These are phyloP conservation scores for Echeveria elegans DNA, from an alignment of 164 flowering plant genomes.

Conservation along the genomic window DNA sequence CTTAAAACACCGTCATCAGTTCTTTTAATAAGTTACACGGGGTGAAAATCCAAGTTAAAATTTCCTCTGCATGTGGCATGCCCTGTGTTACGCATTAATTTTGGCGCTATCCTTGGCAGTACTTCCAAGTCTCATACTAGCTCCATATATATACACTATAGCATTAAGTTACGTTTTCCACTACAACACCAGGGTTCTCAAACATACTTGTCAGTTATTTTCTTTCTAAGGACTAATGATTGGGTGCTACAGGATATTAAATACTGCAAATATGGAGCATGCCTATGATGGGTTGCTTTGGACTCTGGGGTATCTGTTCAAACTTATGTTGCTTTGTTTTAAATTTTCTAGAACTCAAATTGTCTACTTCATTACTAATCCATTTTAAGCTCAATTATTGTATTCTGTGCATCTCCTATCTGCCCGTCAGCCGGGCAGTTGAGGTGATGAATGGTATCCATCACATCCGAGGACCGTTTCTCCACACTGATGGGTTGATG, in stretches of 20 bases:
- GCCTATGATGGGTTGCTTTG: constrained; percentile 77
- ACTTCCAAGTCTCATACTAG: not conserved
- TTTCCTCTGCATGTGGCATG: not conserved
- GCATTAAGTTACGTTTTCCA: not conserved
- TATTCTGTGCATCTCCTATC: constrained; percentile 1
- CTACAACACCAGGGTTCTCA: not conserved
- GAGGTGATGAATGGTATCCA: not conserved
- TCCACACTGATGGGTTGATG: not conserved
- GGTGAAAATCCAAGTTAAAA: not conserved
- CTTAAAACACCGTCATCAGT: not conserved
- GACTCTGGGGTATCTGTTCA: constrained; percentile 61
- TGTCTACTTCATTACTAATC: not conserved
- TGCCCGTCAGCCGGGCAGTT: not conserved
- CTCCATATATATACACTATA: not conserved
- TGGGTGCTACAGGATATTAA: constrained; percentile 47
- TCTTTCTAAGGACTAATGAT: not conserved
- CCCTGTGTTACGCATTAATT: no score
- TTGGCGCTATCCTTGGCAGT: not conserved
- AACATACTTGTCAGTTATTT: not conserved
- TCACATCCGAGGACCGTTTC: not conserved
- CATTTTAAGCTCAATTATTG: not conserved
- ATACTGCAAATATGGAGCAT: constrained; percentile 59
- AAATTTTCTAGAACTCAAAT: not conserved
- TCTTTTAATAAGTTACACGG: not conserved
- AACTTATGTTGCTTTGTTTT: not conserved